Evolutionary conservation across 192 early-diverging fungal genomes (phyloP).

Genomic region (Phlyctochytrium arcticum): DNA sequence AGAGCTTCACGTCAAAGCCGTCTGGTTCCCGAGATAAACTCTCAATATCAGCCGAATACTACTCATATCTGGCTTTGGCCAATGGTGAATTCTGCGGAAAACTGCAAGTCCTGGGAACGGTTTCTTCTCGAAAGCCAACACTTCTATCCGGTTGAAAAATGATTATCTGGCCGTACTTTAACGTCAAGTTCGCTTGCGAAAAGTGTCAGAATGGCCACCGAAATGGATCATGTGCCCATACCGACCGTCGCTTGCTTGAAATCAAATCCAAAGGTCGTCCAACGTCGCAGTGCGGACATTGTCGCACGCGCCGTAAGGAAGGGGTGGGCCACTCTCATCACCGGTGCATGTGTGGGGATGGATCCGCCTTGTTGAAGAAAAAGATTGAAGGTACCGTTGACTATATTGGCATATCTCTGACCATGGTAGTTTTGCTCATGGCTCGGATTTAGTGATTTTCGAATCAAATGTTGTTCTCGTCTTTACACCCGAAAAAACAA

Average conservation of each 20-base stretch:
- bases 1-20: no score
- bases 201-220: slow-evolving; percentile 22
- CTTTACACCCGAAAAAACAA: slow-evolving; percentile 5
- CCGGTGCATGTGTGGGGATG: slow-evolving; percentile 22
- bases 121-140: no score
- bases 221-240: slow-evolving; percentile 15
- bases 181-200: slow-evolving; percentile 27
- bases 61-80: no score
- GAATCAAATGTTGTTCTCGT: slow-evolving; percentile 5
- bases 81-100: no score
- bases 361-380: slow-evolving; percentile 2
- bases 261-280: slow-evolving; percentile 20
- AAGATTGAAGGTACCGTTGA: slow-evolving; percentile 18
- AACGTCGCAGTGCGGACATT: slow-evolving; percentile 22
- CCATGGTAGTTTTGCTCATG: neutral
- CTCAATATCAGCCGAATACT: no score
- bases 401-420: neutral
- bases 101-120: no score
- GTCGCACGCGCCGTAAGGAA: slow-evolving; percentile 4
- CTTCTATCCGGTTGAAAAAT: no score
- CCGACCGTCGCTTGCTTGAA: slow-evolving; percentile 15
- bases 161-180: slow-evolving; percentile 12
- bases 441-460: neutral
- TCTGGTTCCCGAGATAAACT: no score
- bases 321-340: slow-evolving; percentile 28